Evolutionary conservation across 169 alveolate genomes (phyloP), one percentile per base, ranked within the genome.

Genomic region (Cryptosporidium xiaoi): DNA sequence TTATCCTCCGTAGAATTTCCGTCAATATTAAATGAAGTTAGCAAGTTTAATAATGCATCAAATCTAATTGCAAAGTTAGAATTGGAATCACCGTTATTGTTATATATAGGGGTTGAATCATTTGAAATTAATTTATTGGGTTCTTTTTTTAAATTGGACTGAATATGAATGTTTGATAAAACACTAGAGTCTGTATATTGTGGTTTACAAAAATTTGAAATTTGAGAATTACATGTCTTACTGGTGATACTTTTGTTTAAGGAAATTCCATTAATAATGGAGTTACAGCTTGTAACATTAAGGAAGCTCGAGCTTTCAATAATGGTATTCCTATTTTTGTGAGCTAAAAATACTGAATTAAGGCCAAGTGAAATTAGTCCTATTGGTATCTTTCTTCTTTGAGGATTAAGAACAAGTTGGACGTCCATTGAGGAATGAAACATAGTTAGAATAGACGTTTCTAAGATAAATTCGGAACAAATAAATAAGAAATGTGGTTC

Each of bases 341-440:
- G 56, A 34, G 83, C 13, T 69, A 69, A 69, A 33, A 29, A 77
- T 10, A 71, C 77, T 24, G 87, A 77, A 62, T 60, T 77, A 10
- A 77, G 31, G 29, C 87, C 87, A 18, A 77, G 64, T 20, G 71
- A 56, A 16, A 77, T 60, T 5, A 77, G 71, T 18, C 77, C 69
- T 56, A 77, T 56, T 10, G 87, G 87, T 31, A 77, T 77, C 29
- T 77, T 77, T 36, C 87, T 60, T 36, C 87, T 77, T 48, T 77
- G 87, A 77, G 87, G 87, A 60, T 77, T 62, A 27, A 77, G 71
- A 40, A 77, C 87, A 20, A 77, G 24, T 50, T 58, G 33, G 12
- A 71, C 87, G 55, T 77, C 87, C 69, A 77, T 62, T 60, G 87
- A 60, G 12, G 87, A 62, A 27, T 60, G 87, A 62, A 62, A 77